Evolutionary conservation across 1,284 basidiomycete species (phyloP).

Genomic region (Boletus mariae): DNA sequence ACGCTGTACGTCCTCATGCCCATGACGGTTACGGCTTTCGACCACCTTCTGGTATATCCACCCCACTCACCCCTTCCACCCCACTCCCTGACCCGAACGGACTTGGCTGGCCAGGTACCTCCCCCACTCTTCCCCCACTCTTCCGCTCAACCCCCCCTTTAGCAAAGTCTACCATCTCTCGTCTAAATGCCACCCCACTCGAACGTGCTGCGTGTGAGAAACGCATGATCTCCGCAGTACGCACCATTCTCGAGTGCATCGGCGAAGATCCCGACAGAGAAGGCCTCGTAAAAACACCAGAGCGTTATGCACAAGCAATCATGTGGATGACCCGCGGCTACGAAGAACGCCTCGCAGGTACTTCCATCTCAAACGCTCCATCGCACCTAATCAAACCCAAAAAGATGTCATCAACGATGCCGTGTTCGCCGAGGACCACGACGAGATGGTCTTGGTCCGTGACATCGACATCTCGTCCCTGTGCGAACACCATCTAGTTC

Average conservation of each 20-base stretch:
- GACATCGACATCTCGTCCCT: slow-evolving; percentile 97
- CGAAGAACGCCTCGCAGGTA: slow-evolving; percentile 89
- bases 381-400: not conserved
- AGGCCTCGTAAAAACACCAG: slow-evolving; percentile 88
- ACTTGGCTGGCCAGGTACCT: slow-evolving; percentile 89
- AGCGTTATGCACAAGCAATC: slow-evolving; percentile 94
- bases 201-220: slow-evolving; percentile 73
- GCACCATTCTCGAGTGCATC: slow-evolving; percentile 93
- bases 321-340: slow-evolving; percentile 99
- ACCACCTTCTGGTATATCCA: slow-evolving; percentile 61
- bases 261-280: slow-evolving; percentile 97
- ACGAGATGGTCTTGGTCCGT: slow-evolving; percentile 98
- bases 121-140: not conserved
- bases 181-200: slow-evolving; percentile 74
- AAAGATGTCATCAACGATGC: slow-evolving; percentile 98
- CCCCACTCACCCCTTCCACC: slow-evolving; percentile 44
- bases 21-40: slow-evolving; percentile 83
- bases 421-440: slow-evolving; percentile 98
- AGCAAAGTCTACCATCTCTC: slow-evolving; percentile 89
- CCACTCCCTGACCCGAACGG: slow-evolving; percentile 82
- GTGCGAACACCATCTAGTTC: slow-evolving; percentile 98
- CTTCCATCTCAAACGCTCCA: slow-evolving; percentile 12
- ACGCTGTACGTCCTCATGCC: slow-evolving; percentile 29
- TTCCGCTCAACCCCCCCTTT: slow-evolving; percentile 8
- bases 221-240: slow-evolving; percentile 81